Conservation (phyloP, 306 rosid genomes). For the Acacia crassicarpa region DNA sequence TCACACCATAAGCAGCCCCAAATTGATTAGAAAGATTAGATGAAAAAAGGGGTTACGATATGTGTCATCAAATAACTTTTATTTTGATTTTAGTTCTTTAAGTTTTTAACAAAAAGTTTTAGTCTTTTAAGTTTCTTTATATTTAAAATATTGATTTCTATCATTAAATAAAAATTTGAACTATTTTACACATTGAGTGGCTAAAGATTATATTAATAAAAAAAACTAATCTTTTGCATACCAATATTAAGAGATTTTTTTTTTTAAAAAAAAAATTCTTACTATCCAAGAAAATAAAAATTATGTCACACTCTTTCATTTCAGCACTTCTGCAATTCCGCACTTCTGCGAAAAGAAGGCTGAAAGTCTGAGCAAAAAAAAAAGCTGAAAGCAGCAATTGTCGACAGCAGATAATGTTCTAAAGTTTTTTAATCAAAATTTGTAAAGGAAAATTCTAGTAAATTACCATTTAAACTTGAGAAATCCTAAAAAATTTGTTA, state of each 20-base stretch:
- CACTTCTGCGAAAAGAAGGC: too few relatives aligned
- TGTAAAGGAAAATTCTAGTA: too few relatives aligned
- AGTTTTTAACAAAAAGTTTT: too few relatives aligned
- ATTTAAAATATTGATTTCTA: fast-evolving
- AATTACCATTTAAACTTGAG: too few relatives aligned
- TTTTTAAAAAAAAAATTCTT: neutral
- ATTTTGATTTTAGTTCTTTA: too few relatives aligned
- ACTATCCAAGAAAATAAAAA: neutral
- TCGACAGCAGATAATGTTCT: neutral
- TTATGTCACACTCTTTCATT: neutral
- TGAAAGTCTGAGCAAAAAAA: too few relatives aligned
- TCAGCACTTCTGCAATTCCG: neutral
- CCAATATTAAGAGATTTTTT: too few relatives aligned
- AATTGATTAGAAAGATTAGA: neutral
- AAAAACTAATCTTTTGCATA: neutral
- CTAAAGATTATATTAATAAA: too few relatives aligned
- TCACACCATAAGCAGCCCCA: neutral
- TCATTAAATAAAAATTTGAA: too few relatives aligned
- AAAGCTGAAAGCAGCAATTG: neutral
- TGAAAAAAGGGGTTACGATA: neutral
- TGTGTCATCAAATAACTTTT: fast-evolving
- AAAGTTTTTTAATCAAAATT: neutral
- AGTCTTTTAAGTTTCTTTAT: too few relatives aligned
- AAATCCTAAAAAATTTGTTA: too few relatives aligned
- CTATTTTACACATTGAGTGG: fast-evolving